phyloP scores from a whole-genome alignment of 2,329 filamentous ascomycete genomes.

The Arthroderma sp. region DNA sequence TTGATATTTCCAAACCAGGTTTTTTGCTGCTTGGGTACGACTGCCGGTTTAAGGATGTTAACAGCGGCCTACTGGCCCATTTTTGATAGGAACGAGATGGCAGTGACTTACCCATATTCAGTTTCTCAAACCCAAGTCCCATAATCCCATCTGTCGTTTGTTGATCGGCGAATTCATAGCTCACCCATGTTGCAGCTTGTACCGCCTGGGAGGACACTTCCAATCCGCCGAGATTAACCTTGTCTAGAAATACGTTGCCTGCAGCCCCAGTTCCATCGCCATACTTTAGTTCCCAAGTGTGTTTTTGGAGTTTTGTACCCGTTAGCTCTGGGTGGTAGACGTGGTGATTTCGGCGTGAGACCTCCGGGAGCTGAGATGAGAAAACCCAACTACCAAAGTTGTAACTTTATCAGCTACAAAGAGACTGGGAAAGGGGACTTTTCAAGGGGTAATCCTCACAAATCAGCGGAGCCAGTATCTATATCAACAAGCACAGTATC shows the following conservation, averaged over 20 bases:
- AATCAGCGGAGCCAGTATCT: slow-evolving; percentile 57
- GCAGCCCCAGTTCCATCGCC: slow-evolving; percentile 52
- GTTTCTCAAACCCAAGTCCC: slow-evolving; percentile 47
- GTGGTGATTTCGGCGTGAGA: slow-evolving; percentile 42
- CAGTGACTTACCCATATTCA: slow-evolving; percentile 39
- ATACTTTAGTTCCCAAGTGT: slow-evolving; percentile 51
- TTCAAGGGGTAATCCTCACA: slow-evolving; percentile 39
- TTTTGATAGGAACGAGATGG: neutral
- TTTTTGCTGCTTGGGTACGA: slow-evolving; percentile 37
- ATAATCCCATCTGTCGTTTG: slow-evolving; percentile 47
- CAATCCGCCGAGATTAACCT: slow-evolving; percentile 49
- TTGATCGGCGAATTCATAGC: slow-evolving; percentile 41
- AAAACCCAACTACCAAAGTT: slow-evolving; percentile 48
- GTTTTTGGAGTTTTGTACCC: slow-evolving; percentile 36
- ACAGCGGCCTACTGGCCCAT: neutral
- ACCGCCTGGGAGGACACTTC: slow-evolving; percentile 51
- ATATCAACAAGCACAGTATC: slow-evolving; percentile 55
- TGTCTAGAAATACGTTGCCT: slow-evolving; percentile 55
- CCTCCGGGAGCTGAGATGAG: slow-evolving; percentile 44
- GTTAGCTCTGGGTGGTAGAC: slow-evolving; percentile 46
- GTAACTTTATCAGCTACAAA: neutral
- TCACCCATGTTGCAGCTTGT: slow-evolving; percentile 51
- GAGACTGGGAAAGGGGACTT: neutral
- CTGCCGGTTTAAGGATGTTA: slow-evolving; percentile 6
- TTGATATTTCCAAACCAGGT: slow-evolving; percentile 65